Evolutionary conservation across 352 stramenopile species (phyloP).

Genomic region (Phytophthora quininea): DNA sequence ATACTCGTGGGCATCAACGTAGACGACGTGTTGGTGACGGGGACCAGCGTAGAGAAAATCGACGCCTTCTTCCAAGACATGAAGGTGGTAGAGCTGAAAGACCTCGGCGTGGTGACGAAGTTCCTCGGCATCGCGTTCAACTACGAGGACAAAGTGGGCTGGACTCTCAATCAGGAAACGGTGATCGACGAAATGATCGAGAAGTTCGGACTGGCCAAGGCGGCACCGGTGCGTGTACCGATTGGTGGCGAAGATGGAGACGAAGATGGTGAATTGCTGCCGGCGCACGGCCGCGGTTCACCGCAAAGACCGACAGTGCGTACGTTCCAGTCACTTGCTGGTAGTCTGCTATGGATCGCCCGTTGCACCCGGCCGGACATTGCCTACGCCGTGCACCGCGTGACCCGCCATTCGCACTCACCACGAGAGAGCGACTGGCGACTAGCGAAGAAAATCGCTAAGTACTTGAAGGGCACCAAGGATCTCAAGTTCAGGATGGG

Average conservation of each 20-base stretch:
- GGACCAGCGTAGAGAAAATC: neutral
- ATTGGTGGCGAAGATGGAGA: conserved; percentile 1
- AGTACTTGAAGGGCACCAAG: conserved; percentile 34
- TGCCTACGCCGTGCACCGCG: conserved; percentile 26
- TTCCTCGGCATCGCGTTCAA: conserved; percentile 34
- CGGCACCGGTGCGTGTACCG: conserved; percentile 2
- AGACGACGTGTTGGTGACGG: conserved; percentile 31
- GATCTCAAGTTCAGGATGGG: conserved; percentile 10
- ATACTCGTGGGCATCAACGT: conserved; percentile 30
- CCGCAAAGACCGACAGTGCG: conserved; percentile 13
- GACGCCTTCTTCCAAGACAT: conserved; percentile 22
- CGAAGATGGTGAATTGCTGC: conserved; percentile 7
- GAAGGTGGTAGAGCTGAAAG: conserved; percentile 23
- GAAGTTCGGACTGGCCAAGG: conserved; percentile 11
- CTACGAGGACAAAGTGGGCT: conserved; percentile 6
- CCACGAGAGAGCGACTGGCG: conserved; percentile 14
- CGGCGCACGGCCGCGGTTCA: neutral
- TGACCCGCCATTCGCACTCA: conserved; percentile 20
- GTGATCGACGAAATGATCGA: conserved; percentile 16
- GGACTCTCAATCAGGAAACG: conserved; percentile 18
- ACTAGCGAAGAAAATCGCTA: conserved; percentile 23
- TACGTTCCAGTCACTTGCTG: conserved; percentile 41
- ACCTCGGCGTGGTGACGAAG: conserved; percentile 26
- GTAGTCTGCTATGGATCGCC: conserved; percentile 36
- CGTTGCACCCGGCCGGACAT: conserved; percentile 38